Conservation (phyloP, 108 stramenopile species). For the Craspedostauros australis region DNA sequence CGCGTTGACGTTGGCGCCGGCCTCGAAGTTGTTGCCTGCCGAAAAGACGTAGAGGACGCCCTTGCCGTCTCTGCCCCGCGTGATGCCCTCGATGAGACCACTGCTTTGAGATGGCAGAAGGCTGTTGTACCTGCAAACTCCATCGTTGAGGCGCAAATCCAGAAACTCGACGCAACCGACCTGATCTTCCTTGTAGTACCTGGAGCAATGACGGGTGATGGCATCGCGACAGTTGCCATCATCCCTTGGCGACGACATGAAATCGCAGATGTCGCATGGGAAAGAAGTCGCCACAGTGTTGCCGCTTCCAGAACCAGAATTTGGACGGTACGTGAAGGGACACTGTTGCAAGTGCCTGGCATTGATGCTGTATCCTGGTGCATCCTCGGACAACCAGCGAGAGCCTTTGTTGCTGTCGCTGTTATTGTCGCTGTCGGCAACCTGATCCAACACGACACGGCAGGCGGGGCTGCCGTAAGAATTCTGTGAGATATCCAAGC, state of each 20-base stretch:
- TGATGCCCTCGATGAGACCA: conserved; percentile 1
- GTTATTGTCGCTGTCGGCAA: no score
- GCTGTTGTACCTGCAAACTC: conserved; percentile 11
- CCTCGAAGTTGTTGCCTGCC: conserved; percentile 20
- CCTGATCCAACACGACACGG: no score
- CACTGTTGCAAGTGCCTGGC: no score
- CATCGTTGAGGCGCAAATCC: conserved; percentile 11
- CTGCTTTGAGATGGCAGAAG: not conserved
- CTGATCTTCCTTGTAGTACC: conserved; percentile 8
- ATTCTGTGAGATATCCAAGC: conserved; percentile 15
- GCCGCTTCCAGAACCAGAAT: no score
- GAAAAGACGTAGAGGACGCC: conserved; percentile 38
- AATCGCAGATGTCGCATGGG: conserved; percentile 12
- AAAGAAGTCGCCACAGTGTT: no score
- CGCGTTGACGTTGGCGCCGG: conserved; percentile 26
- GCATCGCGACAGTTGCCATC: not conserved
- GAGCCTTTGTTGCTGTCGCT: no score
- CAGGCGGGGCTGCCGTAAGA: conserved; percentile 9
- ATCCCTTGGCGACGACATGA: not conserved
- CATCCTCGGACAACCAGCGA: no score
- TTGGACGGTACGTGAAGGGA: no score
- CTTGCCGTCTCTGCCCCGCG: conserved; percentile 32
- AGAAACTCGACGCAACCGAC: conserved; percentile 20
- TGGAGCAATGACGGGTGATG: conserved; percentile 8
- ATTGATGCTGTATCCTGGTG: no score